Base-by-base conservation (phyloP, 2,329 filamentous ascomycete genomes). In the Penicillium nordicum region DNA sequence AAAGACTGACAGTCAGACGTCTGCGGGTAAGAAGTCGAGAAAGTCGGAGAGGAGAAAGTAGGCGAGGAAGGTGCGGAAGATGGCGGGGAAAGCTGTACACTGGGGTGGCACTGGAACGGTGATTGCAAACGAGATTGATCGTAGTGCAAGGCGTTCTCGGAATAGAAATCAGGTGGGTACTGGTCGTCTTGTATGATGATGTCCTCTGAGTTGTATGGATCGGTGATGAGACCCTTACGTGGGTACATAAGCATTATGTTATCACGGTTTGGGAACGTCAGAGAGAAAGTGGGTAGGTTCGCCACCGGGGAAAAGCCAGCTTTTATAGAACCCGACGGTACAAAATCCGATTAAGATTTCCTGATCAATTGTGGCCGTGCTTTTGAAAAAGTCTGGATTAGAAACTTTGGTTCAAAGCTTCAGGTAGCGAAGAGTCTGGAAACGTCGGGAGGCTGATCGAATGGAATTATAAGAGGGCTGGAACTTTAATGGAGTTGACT, bases 201-300 rank as follows among this genome's bases (percentile, higher is more conserved):
- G 54, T 67, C 58, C 55, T 71, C 69, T 54, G 67, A 58, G 57
- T 67, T 64, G 64, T 67, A 67, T 61, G 71, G 69, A 68, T 72
- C 72, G 58, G 67, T 74, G 71, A 74, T 73, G 70, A 72, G 69
- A 72, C 66, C 72, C 70, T 75, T 75, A 73, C 72, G 72, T 75
- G 72, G 69, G 65, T 72, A 66, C 66, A 72, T 70, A 67, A 72
- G 70, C 72, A 75, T 75, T 68, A 68, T 73, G 68, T 53, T 66
- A 63, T 67, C 62, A 65, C 67, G 46, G 18, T 29, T 62, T 51
- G 57, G 60, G 63, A 61, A 69, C 65, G 66, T 70, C 65, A 67
- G 63, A 59, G 57, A 48, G 57, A 48, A 30, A 50, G 63, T 62
- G 64, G 57, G 43, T 54, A 58, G 55, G 48, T 69, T 71, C 58